Conservation (phyloP, 2,329 filamentous ascomycete species). For the Neoscytalidium dimidiatum region DNA sequence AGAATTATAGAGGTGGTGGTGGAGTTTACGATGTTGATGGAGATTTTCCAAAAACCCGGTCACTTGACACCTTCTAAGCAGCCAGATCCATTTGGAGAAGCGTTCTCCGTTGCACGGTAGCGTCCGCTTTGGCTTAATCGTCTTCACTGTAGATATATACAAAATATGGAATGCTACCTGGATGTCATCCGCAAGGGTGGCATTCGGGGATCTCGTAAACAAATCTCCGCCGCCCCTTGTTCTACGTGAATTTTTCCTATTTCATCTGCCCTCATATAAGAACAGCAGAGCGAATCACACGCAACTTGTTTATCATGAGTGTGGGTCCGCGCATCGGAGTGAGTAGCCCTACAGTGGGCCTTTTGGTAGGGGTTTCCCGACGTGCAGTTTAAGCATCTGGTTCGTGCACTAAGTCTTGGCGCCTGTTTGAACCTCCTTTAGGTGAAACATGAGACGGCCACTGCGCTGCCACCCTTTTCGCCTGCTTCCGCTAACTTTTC, state of each 20-base stretch:
- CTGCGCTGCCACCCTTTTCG: no score
- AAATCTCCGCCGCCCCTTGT: neutral
- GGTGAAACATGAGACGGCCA: no score
- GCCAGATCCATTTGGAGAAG: neutral
- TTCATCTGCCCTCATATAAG: no score
- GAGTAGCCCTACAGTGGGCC: no score
- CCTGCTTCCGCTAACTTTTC: no score
- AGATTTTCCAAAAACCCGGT: neutral
- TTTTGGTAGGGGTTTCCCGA: no score
- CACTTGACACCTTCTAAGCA: neutral
- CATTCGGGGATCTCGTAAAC: neutral
- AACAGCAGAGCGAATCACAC: no score
- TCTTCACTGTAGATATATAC: conserved; percentile 8
- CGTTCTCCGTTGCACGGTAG: neutral
- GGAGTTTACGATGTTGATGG: neutral
- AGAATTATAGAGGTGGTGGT: neutral
- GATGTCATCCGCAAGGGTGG: neutral
- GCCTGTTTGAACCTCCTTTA: no score
- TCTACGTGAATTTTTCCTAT: neutral
- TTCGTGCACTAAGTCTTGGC: no score
- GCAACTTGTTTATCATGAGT: no score
- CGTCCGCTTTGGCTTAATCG: neutral
- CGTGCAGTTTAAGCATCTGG: no score
- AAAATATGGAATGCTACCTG: neutral
- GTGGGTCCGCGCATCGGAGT: no score